Conservation (phyloP, 208 protist species). For the Leishmania braziliensis region DNA sequence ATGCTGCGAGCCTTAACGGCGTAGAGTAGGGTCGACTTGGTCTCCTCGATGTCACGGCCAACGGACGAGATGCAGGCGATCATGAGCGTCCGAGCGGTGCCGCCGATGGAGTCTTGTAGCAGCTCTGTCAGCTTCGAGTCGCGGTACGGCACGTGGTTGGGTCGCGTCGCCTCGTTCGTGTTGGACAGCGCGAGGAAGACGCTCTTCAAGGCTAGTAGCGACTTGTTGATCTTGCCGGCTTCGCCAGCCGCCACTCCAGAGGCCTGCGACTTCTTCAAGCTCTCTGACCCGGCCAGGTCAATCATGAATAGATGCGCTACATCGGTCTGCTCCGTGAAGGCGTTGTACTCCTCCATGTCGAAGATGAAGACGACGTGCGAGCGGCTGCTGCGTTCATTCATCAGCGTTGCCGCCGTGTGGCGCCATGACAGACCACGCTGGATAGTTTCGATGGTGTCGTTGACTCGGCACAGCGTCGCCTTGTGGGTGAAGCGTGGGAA, state of each 20-base stretch:
- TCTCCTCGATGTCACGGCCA: slow-evolving; percentile 95
- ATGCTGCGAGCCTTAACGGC: slow-evolving; percentile 95
- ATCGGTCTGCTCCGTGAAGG: slow-evolving; percentile 86
- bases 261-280: slow-evolving; percentile 92
- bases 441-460: slow-evolving; percentile 81
- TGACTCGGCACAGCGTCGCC: slow-evolving; percentile 65
- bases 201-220: slow-evolving; percentile 93
- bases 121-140: slow-evolving; percentile 95
- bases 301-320: slow-evolving; percentile 96
- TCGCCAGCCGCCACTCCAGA: slow-evolving; percentile 85
- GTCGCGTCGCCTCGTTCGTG: slow-evolving; percentile 79
- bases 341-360: slow-evolving; percentile 88
- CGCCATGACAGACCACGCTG: slow-evolving; percentile 67
- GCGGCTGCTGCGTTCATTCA: slow-evolving; percentile 97
- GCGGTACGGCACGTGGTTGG: slow-evolving; percentile 92
- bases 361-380: slow-evolving; percentile 97
- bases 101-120: slow-evolving; percentile 94
- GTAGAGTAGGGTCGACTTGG: slow-evolving; percentile 96
- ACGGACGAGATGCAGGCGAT: slow-evolving; percentile 95
- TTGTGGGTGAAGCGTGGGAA: slow-evolving; percentile 78
- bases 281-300: slow-evolving; percentile 95
- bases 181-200: slow-evolving; percentile 91
- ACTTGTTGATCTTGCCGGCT: slow-evolving; percentile 93
- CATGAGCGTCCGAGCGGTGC: slow-evolving; percentile 93
- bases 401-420: slow-evolving; percentile 92